Conservation (phyloP, 176 grass and related monocot species). For the Aegilops sharonensis region DNA sequence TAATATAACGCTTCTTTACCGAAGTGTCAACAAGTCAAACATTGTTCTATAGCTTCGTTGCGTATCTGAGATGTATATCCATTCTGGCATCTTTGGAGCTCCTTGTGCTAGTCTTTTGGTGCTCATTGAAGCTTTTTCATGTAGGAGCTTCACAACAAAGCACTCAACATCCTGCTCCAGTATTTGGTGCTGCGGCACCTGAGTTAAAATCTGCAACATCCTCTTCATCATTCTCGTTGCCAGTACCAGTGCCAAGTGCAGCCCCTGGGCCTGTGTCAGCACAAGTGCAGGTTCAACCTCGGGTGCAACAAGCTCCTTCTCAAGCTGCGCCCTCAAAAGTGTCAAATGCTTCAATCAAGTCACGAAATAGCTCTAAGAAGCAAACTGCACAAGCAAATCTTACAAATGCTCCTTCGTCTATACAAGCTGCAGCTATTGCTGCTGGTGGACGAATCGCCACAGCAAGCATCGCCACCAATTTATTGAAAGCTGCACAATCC, state of each 20-base stretch:
- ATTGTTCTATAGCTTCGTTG: slow-evolving; percentile 1
- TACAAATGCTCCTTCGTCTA: slow-evolving; percentile 37
- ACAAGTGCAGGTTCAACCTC: slow-evolving; percentile 24
- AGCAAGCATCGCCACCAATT: slow-evolving; percentile 39
- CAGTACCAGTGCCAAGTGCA: slow-evolving; percentile 22
- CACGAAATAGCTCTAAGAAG: slow-evolving; percentile 42
- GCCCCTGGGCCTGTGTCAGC: slow-evolving; percentile 24
- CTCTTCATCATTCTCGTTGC: background rate
- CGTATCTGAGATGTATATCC: background rate
- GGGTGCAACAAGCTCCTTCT: slow-evolving; percentile 37
- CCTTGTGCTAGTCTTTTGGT: background rate
- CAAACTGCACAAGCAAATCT: slow-evolving; percentile 40
- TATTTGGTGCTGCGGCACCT: slow-evolving; percentile 21
- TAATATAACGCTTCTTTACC: slow-evolving; percentile 1
- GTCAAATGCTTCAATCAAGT: slow-evolving; percentile 45
- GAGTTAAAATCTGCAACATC: slow-evolving; percentile 13
- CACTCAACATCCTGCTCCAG: slow-evolving; percentile 33
- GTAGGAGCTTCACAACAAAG: slow-evolving; percentile 30
- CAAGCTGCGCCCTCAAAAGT: slow-evolving; percentile 32
- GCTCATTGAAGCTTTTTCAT: slow-evolving; percentile 23
- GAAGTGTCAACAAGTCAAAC: background rate
- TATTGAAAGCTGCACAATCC: slow-evolving; percentile 82
- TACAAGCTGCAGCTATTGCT: slow-evolving; percentile 87
- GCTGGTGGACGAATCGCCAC: slow-evolving; percentile 82
- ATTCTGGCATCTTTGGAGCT: background rate